These are phyloP conservation scores for Breynia disticha DNA, from an alignment of 441 rosid species.

Conservation along the genomic window DNA sequence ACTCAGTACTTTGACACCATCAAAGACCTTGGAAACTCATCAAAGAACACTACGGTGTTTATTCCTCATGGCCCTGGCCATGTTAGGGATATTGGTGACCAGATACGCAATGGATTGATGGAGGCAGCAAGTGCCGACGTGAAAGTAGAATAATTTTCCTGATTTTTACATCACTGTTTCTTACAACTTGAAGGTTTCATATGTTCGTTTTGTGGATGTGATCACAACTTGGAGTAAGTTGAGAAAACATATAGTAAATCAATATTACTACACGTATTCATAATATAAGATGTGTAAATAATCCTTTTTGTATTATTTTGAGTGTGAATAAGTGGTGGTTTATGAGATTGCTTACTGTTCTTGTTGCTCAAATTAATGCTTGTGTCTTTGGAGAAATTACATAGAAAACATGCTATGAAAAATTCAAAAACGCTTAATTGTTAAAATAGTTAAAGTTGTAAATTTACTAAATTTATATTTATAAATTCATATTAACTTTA, in stretches of 20 bases:
- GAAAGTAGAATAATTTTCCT: constrained; percentile 11
- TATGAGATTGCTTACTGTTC: too few species aligned
- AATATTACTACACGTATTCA: too few species aligned
- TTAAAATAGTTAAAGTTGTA: too few species aligned
- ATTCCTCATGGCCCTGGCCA: constrained; percentile 98
- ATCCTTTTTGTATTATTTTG: too few species aligned
- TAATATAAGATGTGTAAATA: too few species aligned
- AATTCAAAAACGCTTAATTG: too few species aligned
- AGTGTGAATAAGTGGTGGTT: too few species aligned
- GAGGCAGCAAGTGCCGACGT: constrained; percentile 57
- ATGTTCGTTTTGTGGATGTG: not conserved
- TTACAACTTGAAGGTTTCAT: not conserved
- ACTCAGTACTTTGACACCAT: constrained; percentile 94
- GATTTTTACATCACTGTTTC: not conserved
- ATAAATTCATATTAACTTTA: too few species aligned
- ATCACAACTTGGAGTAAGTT: not conserved
- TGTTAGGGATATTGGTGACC: constrained; percentile 74
- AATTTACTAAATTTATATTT: too few species aligned
- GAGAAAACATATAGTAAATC: not conserved
- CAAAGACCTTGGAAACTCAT: constrained; percentile 81
- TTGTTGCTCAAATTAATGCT: too few species aligned
- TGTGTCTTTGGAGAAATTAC: too few species aligned
- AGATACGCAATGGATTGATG: constrained; percentile 85
- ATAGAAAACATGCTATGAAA: too few species aligned
- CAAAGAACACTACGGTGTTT: constrained; percentile 87